A percentile compares a stretch with the other conserved stretches of the same genome.
Evolutionary conservation across 1,284 basidiomycete species (phyloP).

Genomic region (Hypsizygus ulmarius): DNA sequence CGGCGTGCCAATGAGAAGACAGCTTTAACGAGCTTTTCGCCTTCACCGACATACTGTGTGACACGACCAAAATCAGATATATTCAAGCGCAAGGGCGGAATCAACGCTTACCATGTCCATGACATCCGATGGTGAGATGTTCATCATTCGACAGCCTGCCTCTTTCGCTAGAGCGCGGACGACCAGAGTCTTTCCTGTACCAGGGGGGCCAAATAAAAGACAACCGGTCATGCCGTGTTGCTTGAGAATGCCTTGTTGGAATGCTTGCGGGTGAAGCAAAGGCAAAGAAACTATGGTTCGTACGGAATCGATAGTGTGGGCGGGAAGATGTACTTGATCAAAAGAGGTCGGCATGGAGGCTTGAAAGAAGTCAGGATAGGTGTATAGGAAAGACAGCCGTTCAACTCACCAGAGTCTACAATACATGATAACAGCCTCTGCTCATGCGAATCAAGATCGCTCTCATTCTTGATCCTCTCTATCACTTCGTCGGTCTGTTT

Average conservation of each 20-base stretch:
- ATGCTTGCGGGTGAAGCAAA: conserved; percentile 86
- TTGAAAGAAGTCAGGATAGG: conserved; percentile 26
- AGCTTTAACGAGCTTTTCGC: conserved; percentile 90
- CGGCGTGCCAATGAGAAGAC: conserved; percentile 88
- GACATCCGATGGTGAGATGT: conserved; percentile 80
- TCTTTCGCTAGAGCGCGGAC: conserved; percentile 91
- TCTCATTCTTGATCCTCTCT: conserved; percentile 70
- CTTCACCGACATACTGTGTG: conserved; percentile 86
- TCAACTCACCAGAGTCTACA: conserved; percentile 68
- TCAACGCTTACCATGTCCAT: conserved; percentile 75
- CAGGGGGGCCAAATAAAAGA: conserved; percentile 87
- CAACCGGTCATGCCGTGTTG: conserved; percentile 88
- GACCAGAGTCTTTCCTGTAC: conserved; percentile 88
- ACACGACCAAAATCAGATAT: conserved; percentile 3
- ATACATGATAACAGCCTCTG: conserved; percentile 78
- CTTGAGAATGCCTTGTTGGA: conserved; percentile 88
- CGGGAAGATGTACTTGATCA: conserved; percentile 82
- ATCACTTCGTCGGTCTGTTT: conserved; percentile 65
- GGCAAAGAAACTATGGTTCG: conserved; percentile 91
- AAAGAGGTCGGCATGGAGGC: conserved; percentile 80
- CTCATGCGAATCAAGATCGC: conserved; percentile 75
- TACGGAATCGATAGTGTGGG: conserved; percentile 83
- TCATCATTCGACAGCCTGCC: conserved; percentile 86
- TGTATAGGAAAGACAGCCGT: neutral
- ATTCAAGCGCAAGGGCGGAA: neutral